Evolutionary conservation across 139 green algal species (phyloP).

Genomic region (Eudorina sp.): DNA sequence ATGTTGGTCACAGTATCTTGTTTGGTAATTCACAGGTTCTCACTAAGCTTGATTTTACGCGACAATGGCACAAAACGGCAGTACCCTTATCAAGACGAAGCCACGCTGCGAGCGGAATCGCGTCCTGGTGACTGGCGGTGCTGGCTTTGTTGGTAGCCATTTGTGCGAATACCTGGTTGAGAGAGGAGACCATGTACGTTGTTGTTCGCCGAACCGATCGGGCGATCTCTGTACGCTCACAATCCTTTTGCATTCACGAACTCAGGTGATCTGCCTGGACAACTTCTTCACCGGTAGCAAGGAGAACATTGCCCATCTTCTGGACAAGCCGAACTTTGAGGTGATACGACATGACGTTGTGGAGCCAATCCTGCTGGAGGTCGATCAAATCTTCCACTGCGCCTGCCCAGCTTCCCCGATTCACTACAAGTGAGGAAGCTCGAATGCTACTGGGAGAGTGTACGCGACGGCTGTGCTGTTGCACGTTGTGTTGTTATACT

Average conservation of each 20-base stretch:
- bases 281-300: constrained; percentile 99
- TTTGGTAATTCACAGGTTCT: too few relatives aligned
- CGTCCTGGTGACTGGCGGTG: constrained; percentile 95
- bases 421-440: constrained; percentile 99
- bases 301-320: constrained; percentile 94
- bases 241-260: neutral
- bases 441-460: too few relatives aligned
- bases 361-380: constrained; percentile 95
- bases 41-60: neutral
- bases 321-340: constrained; percentile 96
- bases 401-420: constrained; percentile 98
- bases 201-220: neutral
- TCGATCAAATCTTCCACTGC: constrained; percentile 99
- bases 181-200: constrained; percentile 89
- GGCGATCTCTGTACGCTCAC: neutral
- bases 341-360: constrained; percentile 98
- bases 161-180: constrained; percentile 94
- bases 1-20: too few relatives aligned
- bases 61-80: constrained; percentile 28
- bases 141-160: constrained; percentile 97
- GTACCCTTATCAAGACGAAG: constrained; percentile 88
- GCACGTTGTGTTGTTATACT: too few relatives aligned
- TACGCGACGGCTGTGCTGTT: too few relatives aligned
- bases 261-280: constrained; percentile 97
- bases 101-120: constrained; percentile 85